Evolutionary conservation across 2,329 filamentous ascomycete genomes (phyloP), one percentile per base, ranked within the genome.

Genomic region (Colletotrichum neosansevieriae): DNA sequence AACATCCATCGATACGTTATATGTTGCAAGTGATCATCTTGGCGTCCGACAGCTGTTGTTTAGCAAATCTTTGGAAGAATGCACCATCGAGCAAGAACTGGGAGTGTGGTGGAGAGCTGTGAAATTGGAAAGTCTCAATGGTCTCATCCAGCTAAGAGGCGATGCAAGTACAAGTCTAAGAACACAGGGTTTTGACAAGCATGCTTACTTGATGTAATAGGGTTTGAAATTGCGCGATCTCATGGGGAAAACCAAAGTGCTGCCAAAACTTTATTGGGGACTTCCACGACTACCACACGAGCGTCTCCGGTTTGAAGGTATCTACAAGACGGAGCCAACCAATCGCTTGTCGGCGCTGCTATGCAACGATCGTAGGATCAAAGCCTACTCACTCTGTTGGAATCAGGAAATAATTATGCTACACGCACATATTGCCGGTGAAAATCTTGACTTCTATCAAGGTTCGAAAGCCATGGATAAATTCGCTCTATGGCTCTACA

Each of bases 11-110:
- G 19, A 63, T 17, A 57, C 50, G 24, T 24, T 63, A 5, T 50
- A 57, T 24, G 29, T 63, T 63, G 29, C 60, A 7, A 63, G 17
- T 17, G 32, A 63, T 50, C 42, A 63, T 49, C 50, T 63, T n/a
- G 51, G 60, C 13, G 12, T 63, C 42, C 51, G 42, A 6, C 32
- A 40, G 10, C 6, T 63, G n/a, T 11, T 62, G 10, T 63, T 63
- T 38, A 29, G 32, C 42, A 3, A 49, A 29, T 57, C 32, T 21
- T 63, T 34, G 29, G 3, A 38, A 29, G 2, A 11, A 5, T 49
- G 10, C 17, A 6, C 42, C 5, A 42, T 57, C 15, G 6, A 50
- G 21, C 32, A 63, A 63, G 60, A 19, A 49, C 12, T 19, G 10
- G 60, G 34, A 5, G 9, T 63, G 3, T 63, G 51, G 60, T 57